A percentile compares a stretch with the other conserved stretches of the same genome.
phyloP scores from a whole-genome alignment of 2,329 filamentous ascomycete species.

The Pseudogymnoascus sp. region DNA sequence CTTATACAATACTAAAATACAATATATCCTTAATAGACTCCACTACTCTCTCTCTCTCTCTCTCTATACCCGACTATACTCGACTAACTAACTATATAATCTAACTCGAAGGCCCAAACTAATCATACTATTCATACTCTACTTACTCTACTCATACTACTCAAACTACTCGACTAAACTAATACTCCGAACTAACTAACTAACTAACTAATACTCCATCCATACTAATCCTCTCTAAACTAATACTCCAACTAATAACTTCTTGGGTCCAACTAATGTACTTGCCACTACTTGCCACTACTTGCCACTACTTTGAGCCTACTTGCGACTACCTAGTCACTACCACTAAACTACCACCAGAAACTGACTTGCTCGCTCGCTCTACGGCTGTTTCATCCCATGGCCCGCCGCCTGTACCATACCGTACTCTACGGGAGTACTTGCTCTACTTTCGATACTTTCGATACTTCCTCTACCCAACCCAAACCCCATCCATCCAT shows the following conservation, averaged over 20 bases:
- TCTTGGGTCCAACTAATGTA: not conserved
- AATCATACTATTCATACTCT: not conserved
- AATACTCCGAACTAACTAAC: not conserved
- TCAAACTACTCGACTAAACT: not conserved
- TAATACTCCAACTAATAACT: not conserved
- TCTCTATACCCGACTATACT: not conserved
- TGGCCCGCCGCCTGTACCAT: not conserved
- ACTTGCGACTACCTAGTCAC: not conserved
- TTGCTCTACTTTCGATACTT: not conserved
- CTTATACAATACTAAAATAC: not conserved
- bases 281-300: constrained; percentile 3
- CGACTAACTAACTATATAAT: not conserved
- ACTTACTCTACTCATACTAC: not conserved
- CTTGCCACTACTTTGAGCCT: not conserved
- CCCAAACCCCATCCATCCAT: not conserved
- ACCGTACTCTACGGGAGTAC: not conserved
- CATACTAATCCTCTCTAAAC: not conserved
- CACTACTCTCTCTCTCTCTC: not conserved
- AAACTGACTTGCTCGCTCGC: constrained; percentile 1
- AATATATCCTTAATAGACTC: not conserved
- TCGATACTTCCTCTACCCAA: not conserved
- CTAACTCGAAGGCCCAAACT: no score
- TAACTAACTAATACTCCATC: not conserved
- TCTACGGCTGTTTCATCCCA: constrained; percentile 9
- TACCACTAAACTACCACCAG: not conserved